These are phyloP conservation scores for Nakaseomyces nivariensis DNA, from an alignment of 1,139 yeast genomes.

Conservation along the genomic window DNA sequence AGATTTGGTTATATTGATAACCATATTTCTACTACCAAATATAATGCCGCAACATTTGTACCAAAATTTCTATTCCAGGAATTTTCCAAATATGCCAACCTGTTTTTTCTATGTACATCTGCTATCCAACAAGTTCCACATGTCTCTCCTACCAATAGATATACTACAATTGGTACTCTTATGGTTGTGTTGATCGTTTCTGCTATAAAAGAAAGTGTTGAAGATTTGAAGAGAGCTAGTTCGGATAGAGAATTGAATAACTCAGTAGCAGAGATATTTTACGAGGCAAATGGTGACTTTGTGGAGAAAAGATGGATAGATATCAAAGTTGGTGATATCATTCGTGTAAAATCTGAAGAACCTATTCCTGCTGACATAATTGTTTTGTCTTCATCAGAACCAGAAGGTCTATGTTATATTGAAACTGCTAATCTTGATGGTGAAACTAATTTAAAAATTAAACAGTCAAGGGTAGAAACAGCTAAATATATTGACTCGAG, in stretches of 20 bases:
- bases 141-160: conserved; percentile 93
- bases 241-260: conserved; percentile 87
- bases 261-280: conserved; percentile 64
- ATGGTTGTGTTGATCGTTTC: conserved; percentile 77
- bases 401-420: conserved; percentile 93
- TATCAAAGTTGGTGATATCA: conserved; percentile 84
- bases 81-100: conserved; percentile 91
- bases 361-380: conserved; percentile 92
- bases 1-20: conserved; percentile 61
- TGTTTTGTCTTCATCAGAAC: conserved; percentile 83
- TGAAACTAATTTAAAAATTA: conserved; percentile 91
- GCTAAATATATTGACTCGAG: conserved; percentile 60
- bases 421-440: conserved; percentile 98
- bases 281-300: conserved; percentile 51
- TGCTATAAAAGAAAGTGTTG: conserved; percentile 83
- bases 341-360: conserved; percentile 75
- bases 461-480: conserved; percentile 78
- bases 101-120: conserved; percentile 88
- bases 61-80: conserved; percentile 95
- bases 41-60: conserved; percentile 82
- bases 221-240: conserved; percentile 77
- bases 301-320: conserved; percentile 70
- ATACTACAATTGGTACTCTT: conserved; percentile 89
- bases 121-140: conserved; percentile 93
- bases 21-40: conserved; percentile 93